Evolutionary conservation across 441 rosid species (phyloP).

Genomic region (Sinapis alba): DNA sequence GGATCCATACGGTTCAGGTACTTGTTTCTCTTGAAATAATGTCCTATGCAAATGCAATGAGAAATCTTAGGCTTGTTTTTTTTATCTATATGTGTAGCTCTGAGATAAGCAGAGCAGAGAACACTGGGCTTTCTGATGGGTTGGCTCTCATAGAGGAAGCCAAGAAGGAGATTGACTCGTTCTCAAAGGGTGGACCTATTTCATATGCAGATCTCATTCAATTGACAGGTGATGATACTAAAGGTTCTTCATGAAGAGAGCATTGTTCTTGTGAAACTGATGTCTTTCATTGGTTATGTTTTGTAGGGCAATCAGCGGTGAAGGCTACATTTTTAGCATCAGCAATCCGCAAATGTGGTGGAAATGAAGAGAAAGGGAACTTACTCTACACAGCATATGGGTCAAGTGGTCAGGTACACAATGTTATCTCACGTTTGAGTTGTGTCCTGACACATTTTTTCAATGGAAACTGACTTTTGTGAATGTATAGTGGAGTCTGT

Average conservation of each 20-base stretch:
- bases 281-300: slow-evolving; percentile 12
- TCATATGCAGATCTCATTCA: slow-evolving; percentile 86
- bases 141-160: slow-evolving; percentile 58
- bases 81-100: slow-evolving; percentile 62
- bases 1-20: slow-evolving; percentile 92
- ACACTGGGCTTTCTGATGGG: slow-evolving; percentile 69
- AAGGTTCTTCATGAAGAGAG: slow-evolving; percentile 3
- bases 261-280: neutral
- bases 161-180: slow-evolving; percentile 77
- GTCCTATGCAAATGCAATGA: slow-evolving; percentile 10
- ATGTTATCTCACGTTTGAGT: neutral
- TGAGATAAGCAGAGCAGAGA: slow-evolving; percentile 92
- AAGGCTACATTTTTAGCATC: slow-evolving; percentile 83
- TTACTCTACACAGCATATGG: slow-evolving; percentile 79
- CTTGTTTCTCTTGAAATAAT: slow-evolving; percentile 16
- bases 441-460: neutral
- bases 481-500: slow-evolving; percentile 75
- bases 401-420: slow-evolving; percentile 78
- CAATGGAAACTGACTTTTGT: slow-evolving; percentile 5
- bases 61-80: neutral
- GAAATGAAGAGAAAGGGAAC: slow-evolving; percentile 82
- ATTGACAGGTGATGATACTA: slow-evolving; percentile 60
- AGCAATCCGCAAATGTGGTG: slow-evolving; percentile 89
- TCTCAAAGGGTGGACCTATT: slow-evolving; percentile 89
- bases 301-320: slow-evolving; percentile 69